phyloP scores from a whole-genome alignment of 352 stramenopile species.

The Thraustotheca clavata region DNA sequence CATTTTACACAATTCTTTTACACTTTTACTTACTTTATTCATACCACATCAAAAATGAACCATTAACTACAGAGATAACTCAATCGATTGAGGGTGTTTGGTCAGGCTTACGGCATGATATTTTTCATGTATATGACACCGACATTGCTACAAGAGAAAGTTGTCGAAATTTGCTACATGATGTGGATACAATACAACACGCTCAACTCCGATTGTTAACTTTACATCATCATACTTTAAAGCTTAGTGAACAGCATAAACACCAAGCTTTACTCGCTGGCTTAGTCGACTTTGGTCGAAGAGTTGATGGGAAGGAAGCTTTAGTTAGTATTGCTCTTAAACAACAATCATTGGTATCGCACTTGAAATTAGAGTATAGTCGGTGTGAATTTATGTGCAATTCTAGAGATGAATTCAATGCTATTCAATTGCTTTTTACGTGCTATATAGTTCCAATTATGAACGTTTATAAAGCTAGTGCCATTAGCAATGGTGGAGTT shows the following conservation, averaged over 20 bases:
- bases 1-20: constrained; percentile 33
- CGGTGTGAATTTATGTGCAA: constrained; percentile 54
- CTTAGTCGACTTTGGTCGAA: constrained; percentile 57
- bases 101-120: neutral
- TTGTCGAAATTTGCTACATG: constrained; percentile 3
- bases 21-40: constrained; percentile 3
- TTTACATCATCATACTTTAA: constrained; percentile 34
- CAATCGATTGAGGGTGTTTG: neutral
- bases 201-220: neutral
- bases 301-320: constrained; percentile 58
- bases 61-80: neutral
- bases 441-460: constrained; percentile 69
- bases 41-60: neutral
- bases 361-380: constrained; percentile 35
- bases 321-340: constrained; percentile 60
- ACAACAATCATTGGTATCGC: constrained; percentile 56
- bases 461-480: constrained; percentile 71
- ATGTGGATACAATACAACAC: neutral
- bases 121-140: constrained; percentile 9
- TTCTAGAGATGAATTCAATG: constrained; percentile 43
- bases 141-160: neutral
- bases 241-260: constrained; percentile 52
- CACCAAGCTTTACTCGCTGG: constrained; percentile 34
- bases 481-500: constrained; percentile 49
- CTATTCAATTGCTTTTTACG: constrained; percentile 61